These are phyloP conservation scores for Hirschfeldia incana DNA, from an alignment of 345 rosid genomes.

Conservation along the genomic window DNA sequence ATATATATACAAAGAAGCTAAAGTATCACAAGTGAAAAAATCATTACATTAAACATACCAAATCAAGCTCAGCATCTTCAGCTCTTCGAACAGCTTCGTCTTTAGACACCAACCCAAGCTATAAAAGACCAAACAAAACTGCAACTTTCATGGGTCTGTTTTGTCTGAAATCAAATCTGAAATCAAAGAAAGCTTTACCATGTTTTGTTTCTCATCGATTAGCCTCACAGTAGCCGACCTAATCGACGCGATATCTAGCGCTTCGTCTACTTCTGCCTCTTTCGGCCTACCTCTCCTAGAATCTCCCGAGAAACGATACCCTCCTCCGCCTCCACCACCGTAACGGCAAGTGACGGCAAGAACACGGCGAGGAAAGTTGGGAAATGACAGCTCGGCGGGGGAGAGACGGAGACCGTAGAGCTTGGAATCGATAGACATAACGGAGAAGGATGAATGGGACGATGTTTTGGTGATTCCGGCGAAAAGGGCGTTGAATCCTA, in stretches of 20 bases:
- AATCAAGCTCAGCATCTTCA: conserved; percentile 80
- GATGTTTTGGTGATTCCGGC: conserved; percentile 33
- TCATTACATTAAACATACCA: conserved; percentile 54
- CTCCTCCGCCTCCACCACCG: conserved; percentile 40
- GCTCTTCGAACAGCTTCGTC: conserved; percentile 78
- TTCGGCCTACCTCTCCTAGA: conserved; percentile 48
- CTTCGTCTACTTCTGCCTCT: conserved; percentile 55
- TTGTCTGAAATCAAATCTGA: conserved; percentile 10
- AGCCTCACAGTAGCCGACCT: conserved; percentile 43
- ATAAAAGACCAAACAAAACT: conserved; percentile 38
- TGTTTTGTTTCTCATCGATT: conserved; percentile 41
- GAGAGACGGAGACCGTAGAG: conserved; percentile 50
- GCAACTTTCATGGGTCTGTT: conserved; percentile 4
- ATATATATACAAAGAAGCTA: neutral
- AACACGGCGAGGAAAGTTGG: conserved; percentile 39
- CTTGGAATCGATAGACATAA: conserved; percentile 47
- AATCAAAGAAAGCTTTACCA: conserved; percentile 52
- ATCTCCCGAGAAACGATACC: conserved; percentile 46
- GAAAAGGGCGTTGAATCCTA: conserved; percentile 41
- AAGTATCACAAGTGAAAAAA: neutral
- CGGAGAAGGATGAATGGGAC: neutral
- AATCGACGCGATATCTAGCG: conserved; percentile 63
- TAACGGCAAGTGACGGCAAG: conserved; percentile 49
- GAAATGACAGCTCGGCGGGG: conserved; percentile 22
- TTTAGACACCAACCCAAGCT: conserved; percentile 86